A percentile compares a stretch with the other conserved stretches of the same genome.
Evolutionary conservation across 495 filamentous ascomycete genomes (phyloP).

Genomic region (Hypoxylon perforatum): DNA sequence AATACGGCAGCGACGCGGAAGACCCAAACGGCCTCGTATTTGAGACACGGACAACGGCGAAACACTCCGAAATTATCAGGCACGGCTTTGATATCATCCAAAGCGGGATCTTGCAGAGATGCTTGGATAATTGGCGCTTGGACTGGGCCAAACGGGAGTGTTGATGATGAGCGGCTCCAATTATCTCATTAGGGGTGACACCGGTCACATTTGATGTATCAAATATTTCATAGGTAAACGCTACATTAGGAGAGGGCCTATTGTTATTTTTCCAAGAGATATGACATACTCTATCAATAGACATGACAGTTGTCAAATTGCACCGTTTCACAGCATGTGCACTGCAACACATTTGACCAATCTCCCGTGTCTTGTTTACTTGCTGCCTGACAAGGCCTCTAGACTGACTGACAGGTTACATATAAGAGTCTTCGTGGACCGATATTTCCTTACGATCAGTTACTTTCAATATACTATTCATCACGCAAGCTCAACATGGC

Average conservation of each 20-base stretch:
- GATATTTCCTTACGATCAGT: background rate
- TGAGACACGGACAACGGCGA: conserved; percentile 35
- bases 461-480: background rate
- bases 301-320: background rate
- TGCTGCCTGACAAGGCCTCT: conserved; percentile 1
- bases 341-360: conserved; percentile 1
- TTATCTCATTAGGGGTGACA: no score
- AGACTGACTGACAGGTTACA: background rate
- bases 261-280: background rate
- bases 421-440: background rate
- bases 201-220: no score
- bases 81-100: conserved; percentile 39
- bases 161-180: background rate
- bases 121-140: conserved; percentile 41
- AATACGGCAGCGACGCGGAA: conserved; percentile 54
- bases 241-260: no score
- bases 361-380: background rate
- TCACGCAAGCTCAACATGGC: background rate
- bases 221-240: no score
- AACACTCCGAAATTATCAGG: conserved; percentile 30
- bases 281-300: no score
- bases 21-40: conserved; percentile 39
- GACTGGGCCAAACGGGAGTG: conserved; percentile 11
- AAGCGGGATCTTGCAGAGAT: conserved; percentile 41
- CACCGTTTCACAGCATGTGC: background rate